phyloP scores from a whole-genome alignment of 495 filamentous ascomycete genomes.

The Friedmanniomyces simplex region DNA sequence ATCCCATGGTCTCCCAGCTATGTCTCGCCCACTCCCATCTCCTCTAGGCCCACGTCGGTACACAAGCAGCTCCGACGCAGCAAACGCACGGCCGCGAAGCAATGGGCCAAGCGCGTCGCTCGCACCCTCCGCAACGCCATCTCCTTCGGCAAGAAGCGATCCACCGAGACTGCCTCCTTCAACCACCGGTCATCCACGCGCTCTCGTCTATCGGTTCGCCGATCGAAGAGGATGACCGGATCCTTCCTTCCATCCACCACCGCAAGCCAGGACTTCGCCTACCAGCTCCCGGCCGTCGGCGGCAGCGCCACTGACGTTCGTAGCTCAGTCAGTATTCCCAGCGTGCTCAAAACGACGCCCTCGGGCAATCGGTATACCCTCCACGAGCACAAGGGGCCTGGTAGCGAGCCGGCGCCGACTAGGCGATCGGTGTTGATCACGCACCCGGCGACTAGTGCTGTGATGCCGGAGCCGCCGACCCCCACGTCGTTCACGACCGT shows the following conservation, averaged over 20 bases:
- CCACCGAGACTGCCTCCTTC: background rate
- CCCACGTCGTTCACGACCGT: background rate
- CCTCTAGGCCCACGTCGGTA: background rate
- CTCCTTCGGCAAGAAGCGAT: background rate
- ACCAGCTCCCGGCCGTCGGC: no score
- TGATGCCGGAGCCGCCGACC: background rate
- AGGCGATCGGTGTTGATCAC: background rate
- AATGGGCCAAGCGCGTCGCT: background rate
- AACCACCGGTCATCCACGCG: conserved; percentile 1
- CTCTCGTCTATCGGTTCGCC: background rate
- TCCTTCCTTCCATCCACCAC: background rate
- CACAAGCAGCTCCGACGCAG: background rate
- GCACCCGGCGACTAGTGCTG: background rate
- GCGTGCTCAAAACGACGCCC: background rate
- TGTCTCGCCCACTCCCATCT: no score
- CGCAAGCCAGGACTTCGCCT: background rate
- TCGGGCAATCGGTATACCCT: background rate
- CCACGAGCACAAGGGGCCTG: background rate
- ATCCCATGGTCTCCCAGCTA: no score
- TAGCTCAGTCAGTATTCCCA: background rate
- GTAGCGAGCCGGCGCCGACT: background rate
- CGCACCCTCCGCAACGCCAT: background rate
- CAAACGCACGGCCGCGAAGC: background rate
- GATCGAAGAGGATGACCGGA: background rate
- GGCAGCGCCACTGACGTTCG: no score